Percentiles rank a stretch among this genome's conserved stretches.
These are phyloP conservation scores for Yamadazyma songkhlaensis DNA, from an alignment of 1,139 yeast genomes.

Conservation along the genomic window DNA sequence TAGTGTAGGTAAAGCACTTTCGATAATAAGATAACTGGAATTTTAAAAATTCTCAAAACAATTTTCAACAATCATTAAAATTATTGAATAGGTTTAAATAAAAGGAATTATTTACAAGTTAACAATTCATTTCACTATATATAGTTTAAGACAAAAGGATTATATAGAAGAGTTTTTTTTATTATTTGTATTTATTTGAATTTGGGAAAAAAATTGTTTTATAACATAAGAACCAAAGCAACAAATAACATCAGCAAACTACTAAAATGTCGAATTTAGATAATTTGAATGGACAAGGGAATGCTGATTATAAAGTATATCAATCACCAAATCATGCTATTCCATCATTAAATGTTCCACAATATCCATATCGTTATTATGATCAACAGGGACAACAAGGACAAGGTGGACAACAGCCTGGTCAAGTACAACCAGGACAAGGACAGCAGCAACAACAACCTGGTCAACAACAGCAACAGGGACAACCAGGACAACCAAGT, in stretches of 20 bases:
- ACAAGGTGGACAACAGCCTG: not conserved
- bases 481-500: not conserved
- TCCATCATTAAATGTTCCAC: conserved; percentile 12
- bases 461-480: not conserved
- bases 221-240: no score
- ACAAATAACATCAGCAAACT: no score
- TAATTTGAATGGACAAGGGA: not conserved
- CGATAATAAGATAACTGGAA: conserved; percentile 3
- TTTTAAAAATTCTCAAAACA: conserved; percentile 3
- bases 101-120: no score
- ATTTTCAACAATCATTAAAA: not conserved
- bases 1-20: no score
- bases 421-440: not conserved
- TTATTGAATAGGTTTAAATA: not conserved
- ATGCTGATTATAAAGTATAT: conserved; percentile 8
- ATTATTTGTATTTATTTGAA: no score
- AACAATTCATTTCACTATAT: no score
- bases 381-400: conserved; percentile 11
- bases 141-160: no score
- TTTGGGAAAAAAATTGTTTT: no score
- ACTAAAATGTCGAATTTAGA: conserved; percentile 2
- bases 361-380: conserved; percentile 11
- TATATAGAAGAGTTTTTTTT: no score
- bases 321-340: conserved; percentile 12
- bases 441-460: not conserved